These are phyloP conservation scores for Tylopilus microsporus DNA, from an alignment of 1,284 basidiomycete species.

Conservation along the genomic window DNA sequence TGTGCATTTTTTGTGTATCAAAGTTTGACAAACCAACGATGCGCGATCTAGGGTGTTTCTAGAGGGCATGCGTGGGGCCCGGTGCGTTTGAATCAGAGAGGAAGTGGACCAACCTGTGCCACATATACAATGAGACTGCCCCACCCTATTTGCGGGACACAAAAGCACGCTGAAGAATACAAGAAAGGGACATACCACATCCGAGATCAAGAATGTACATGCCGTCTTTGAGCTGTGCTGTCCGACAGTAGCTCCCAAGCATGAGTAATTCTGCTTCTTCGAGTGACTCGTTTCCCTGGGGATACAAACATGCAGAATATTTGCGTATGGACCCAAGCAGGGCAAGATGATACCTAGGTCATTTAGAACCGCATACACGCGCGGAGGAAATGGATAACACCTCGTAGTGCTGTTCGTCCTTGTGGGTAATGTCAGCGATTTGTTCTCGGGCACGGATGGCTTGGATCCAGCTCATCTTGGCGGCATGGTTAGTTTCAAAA, in stretches of 20 bases:
- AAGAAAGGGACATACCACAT: neutral
- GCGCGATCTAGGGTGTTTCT: neutral
- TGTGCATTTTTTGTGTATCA: neutral
- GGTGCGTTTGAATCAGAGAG: neutral
- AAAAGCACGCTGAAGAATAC: neutral
- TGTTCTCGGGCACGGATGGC: neutral
- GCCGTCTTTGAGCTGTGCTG: neutral
- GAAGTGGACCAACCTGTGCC: neutral
- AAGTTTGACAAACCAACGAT: neutral
- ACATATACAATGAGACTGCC: neutral
- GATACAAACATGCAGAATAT: neutral
- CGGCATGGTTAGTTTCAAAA: neutral
- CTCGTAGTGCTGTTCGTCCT: neutral
- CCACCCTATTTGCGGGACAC: neutral
- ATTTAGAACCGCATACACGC: neutral
- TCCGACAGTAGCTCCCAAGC: neutral
- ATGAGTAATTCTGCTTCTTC: neutral
- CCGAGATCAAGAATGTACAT: neutral
- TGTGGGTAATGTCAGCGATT: neutral
- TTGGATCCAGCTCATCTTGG: neutral
- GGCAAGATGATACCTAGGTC: neutral
- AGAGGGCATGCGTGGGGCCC: neutral
- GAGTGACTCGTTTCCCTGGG: neutral
- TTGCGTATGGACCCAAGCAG: neutral
- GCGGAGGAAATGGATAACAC: neutral